Evolutionary conservation across 768 basidiomycete genomes (phyloP).

Genomic region (Tulasnella sp.): DNA sequence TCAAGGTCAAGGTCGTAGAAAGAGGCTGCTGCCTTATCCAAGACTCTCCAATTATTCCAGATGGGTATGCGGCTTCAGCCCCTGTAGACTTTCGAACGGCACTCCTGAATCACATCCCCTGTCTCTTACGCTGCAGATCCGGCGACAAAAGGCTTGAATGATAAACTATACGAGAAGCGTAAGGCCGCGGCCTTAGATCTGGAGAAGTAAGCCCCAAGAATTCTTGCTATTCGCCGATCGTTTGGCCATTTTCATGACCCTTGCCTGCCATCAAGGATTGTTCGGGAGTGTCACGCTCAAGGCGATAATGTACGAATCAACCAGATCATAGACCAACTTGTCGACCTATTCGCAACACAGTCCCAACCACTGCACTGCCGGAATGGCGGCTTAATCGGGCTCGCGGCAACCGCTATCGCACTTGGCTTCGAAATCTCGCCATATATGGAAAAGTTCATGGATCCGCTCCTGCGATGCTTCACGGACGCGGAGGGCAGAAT

Average conservation of each 20-base stretch:
- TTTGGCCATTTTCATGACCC: neutral
- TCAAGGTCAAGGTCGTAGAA: neutral
- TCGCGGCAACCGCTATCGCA: slow-evolving; percentile 96
- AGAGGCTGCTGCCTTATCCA: neutral
- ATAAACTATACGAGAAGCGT: slow-evolving; percentile 95
- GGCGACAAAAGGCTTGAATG: slow-evolving; percentile 73
- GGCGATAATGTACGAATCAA: slow-evolving; percentile 76
- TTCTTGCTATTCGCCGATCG: neutral
- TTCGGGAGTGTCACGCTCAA: slow-evolving; percentile 79
- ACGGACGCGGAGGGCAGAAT: slow-evolving; percentile 92
- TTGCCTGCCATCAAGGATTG: slow-evolving; percentile 37
- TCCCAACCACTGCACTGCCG: slow-evolving; percentile 82
- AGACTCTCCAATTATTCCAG: neutral
- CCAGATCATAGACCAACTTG: slow-evolving; percentile 88
- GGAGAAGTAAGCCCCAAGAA: slow-evolving; percentile 65
- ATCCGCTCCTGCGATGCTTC: slow-evolving; percentile 85
- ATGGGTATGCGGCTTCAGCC: neutral
- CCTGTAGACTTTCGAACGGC: neutral
- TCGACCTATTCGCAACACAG: slow-evolving; percentile 84
- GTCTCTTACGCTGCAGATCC: slow-evolving; percentile 47
- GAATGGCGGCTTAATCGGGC: slow-evolving; percentile 92
- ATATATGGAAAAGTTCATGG: slow-evolving; percentile 90
- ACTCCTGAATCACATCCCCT: slow-evolving; percentile 12
- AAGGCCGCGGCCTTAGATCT: slow-evolving; percentile 93
- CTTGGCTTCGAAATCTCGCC: slow-evolving; percentile 88